Percentiles rank a stretch among this genome's conserved stretches.
Evolutionary conservation across 2,329 filamentous ascomycete species (phyloP).

Genomic region (Aspergillus intermedius): DNA sequence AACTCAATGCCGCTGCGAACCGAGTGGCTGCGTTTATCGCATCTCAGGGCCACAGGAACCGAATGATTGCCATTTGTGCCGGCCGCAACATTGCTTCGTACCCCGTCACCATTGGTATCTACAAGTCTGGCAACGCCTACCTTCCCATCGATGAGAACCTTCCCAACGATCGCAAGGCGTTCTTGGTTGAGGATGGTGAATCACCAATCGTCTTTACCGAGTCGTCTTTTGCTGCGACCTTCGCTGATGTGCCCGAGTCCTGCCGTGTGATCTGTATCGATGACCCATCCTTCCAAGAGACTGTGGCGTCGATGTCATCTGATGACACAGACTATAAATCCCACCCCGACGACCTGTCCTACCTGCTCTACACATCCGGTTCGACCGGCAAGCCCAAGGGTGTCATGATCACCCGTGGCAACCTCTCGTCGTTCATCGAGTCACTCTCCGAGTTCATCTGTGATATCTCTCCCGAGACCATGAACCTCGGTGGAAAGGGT

Average conservation of each 20-base stretch:
- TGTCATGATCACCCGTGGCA: constrained; percentile 81
- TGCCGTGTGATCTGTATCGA: constrained; percentile 45
- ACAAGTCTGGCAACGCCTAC: constrained; percentile 77
- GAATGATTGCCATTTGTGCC: constrained; percentile 73
- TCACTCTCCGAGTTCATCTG: constrained; percentile 11
- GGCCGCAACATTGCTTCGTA: constrained; percentile 81
- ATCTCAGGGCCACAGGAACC: constrained; percentile 27
- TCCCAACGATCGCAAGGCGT: constrained; percentile 65
- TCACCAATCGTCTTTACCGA: constrained; percentile 59
- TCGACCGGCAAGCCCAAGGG: constrained; percentile 84
- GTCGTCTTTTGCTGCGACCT: constrained; percentile 34
- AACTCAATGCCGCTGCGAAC: constrained; percentile 18
- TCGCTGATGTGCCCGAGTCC: constrained; percentile 30
- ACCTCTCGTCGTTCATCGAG: constrained; percentile 31
- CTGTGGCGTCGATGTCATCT: constrained; percentile 29
- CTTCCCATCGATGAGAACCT: constrained; percentile 72
- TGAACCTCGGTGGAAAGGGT: constrained; percentile 5
- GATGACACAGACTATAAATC: constrained; percentile 25
- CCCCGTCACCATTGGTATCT: constrained; percentile 70
- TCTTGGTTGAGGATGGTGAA: constrained; percentile 68
- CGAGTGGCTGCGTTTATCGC: constrained; percentile 20
- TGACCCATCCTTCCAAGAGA: constrained; percentile 24
- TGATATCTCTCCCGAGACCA: constrained; percentile 7
- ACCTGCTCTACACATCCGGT: constrained; percentile 52
- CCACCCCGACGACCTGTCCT: constrained; percentile 29